Percentiles rank a stretch among this genome's conserved stretches.
Conservation (phyloP, 257 asterid genomes). For the Solanum paucissectum region DNA sequence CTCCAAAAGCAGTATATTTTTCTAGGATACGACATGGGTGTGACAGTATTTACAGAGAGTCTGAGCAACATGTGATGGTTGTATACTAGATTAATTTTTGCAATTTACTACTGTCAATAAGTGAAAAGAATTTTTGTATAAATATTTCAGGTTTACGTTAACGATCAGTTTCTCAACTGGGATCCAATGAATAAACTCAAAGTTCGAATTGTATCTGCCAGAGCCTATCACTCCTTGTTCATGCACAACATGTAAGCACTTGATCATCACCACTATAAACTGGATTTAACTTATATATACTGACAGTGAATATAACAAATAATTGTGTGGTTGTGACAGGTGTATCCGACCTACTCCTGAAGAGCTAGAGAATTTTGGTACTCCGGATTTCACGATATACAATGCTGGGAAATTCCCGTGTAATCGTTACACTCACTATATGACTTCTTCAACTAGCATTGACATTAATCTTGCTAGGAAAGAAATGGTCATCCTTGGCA, state of each 20-base stretch:
- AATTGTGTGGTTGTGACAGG: constrained; percentile 57
- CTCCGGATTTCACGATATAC: constrained; percentile 94
- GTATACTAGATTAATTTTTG: neutral
- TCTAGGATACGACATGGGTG: neutral
- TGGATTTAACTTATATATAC: neutral
- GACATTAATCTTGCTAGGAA: constrained; percentile 76
- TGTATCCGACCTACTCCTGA: constrained; percentile 87
- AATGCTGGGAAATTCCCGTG: constrained; percentile 93
- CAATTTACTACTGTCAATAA: neutral
- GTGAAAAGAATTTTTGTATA: neutral
- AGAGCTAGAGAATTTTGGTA: constrained; percentile 76
- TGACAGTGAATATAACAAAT: constrained; percentile 1
- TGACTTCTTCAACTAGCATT: constrained; percentile 95
- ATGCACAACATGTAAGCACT: constrained; percentile 84
- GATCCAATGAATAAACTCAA: constrained; percentile 75
- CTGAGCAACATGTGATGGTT: neutral
- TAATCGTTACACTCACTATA: constrained; percentile 81
- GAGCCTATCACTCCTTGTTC: constrained; percentile 91
- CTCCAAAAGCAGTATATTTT: neutral
- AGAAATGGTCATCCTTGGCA: constrained; percentile 93
- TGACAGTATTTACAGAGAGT: neutral
- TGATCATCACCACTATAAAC: neutral
- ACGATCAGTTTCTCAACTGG: constrained; percentile 93
- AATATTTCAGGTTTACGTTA: constrained; percentile 57
- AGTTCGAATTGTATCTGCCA: constrained; percentile 90